These are phyloP conservation scores for Eucalyptus curtisii DNA, from an alignment of 345 rosid species.

Conservation along the genomic window DNA sequence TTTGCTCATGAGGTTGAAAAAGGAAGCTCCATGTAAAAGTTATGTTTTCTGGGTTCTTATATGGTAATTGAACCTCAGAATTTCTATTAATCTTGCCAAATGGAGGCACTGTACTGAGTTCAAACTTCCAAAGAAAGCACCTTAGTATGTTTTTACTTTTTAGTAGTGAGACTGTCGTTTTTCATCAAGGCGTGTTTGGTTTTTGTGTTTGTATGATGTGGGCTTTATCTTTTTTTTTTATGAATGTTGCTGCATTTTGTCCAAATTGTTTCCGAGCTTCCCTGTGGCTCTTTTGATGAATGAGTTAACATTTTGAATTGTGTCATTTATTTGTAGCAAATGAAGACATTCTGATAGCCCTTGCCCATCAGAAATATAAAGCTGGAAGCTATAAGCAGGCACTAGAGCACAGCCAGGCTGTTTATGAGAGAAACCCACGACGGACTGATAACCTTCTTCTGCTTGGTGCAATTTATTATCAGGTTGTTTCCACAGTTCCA, in stretches of 20 bases:
- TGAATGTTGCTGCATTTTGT: neutral
- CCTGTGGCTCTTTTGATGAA: neutral
- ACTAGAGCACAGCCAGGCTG: constrained; percentile 62
- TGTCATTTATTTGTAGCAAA: constrained; percentile 27
- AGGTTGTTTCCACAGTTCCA: constrained; percentile 25
- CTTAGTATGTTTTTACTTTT: neutral
- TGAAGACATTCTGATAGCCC: constrained; percentile 59
- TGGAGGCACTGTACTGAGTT: neutral
- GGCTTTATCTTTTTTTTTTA: neutral
- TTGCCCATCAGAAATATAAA: constrained; percentile 83
- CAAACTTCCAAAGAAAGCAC: neutral
- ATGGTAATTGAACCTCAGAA: neutral
- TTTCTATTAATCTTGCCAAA: neutral
- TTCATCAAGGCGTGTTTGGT: neutral
- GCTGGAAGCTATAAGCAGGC: constrained; percentile 78
- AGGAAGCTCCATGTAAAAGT: neutral
- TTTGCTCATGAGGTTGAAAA: neutral
- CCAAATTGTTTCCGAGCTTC: neutral
- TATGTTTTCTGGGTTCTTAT: neutral
- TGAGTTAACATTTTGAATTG: neutral
- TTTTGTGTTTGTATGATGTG: neutral
- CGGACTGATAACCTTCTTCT: constrained; percentile 97
- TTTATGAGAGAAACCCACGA: constrained; percentile 61
- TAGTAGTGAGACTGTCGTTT: neutral
- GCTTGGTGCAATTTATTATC: constrained; percentile 90